These are phyloP conservation scores for Amborella trichopoda DNA, from an alignment of 164 flowering plant genomes.

Conservation along the genomic window DNA sequence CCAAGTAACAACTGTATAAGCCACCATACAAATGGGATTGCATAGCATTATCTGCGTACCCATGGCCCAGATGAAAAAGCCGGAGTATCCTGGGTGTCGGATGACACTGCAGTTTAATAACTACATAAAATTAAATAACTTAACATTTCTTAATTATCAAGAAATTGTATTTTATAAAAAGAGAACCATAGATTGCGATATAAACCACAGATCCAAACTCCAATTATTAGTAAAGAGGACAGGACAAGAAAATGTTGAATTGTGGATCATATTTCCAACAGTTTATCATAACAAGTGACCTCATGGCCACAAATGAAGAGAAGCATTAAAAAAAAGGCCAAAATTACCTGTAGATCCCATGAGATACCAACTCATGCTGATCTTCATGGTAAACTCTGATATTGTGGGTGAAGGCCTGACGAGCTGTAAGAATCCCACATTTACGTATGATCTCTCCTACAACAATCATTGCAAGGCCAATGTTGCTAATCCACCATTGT, in stretches of 20 bases:
- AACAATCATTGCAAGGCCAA: conserved; percentile 65
- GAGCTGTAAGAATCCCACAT: conserved; percentile 77
- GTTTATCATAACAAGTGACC: too few relatives aligned
- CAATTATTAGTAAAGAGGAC: too few relatives aligned
- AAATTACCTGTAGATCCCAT: conserved; percentile 54
- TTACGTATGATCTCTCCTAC: conserved; percentile 77
- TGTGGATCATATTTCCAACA: too few relatives aligned
- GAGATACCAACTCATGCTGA: conserved; percentile 56
- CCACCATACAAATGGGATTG: conserved; percentile 69
- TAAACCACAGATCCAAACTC: too few relatives aligned
- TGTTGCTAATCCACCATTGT: conserved; percentile 61
- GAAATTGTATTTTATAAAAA: too few relatives aligned
- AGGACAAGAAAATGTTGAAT: too few relatives aligned
- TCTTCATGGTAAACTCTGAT: conserved; percentile 49
- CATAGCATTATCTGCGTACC: conserved; percentile 88
- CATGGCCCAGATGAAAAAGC: conserved; percentile 82
- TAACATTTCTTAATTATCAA: too few relatives aligned
- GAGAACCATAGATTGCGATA: too few relatives aligned
- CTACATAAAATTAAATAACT: too few relatives aligned
- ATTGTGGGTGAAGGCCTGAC: conserved; percentile 72
- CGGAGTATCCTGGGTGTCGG: conserved; percentile 86
- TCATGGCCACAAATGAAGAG: too few relatives aligned
- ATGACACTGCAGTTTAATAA: conserved; percentile 26
- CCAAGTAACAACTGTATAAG: conserved; percentile 66
- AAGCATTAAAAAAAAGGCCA: background rate